Percentiles rank a stretch among this genome's conserved stretches.
Evolutionary conservation across 129 eudicot genomes (phyloP).

Genomic region (Tanacetum coccineum): DNA sequence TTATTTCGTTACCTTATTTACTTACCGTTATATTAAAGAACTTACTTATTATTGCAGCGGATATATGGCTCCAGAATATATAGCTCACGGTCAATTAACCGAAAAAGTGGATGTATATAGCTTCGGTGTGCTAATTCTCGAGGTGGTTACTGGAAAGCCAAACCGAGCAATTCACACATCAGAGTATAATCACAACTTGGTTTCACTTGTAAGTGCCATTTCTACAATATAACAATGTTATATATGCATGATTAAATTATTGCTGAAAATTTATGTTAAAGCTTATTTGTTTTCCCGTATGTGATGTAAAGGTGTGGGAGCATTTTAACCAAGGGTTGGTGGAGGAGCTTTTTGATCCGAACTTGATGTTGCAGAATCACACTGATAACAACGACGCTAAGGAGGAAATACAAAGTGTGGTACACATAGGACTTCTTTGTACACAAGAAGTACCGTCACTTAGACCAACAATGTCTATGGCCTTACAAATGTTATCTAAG

Average conservation of each 20-base stretch:
- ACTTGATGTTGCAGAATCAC: conserved; percentile 40
- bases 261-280: not conserved
- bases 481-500: conserved; percentile 55
- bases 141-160: conserved; percentile 68
- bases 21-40: not conserved
- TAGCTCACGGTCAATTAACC: conserved; percentile 59
- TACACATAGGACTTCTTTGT: conserved; percentile 80
- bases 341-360: conserved; percentile 57
- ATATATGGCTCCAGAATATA: conserved; percentile 80
- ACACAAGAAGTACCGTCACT: conserved; percentile 60
- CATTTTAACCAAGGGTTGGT: conserved; percentile 52
- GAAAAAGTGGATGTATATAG: conserved; percentile 82
- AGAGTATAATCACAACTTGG: conserved; percentile 46
- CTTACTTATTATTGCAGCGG: conserved; percentile 31
- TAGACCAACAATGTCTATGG: conserved; percentile 75
- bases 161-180: conserved; percentile 43
- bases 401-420: conserved; percentile 45
- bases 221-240: not conserved
- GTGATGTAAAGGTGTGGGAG: conserved; percentile 54
- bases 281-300: not conserved
- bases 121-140: conserved; percentile 62
- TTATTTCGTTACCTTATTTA: not conserved
- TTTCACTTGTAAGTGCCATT: conserved; percentile 44
- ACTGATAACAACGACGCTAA: conserved; percentile 18
- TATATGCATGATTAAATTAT: not conserved